These are phyloP conservation scores for Kodamaea arcana DNA, from an alignment of 1,139 yeast genomes.

Conservation along the genomic window DNA sequence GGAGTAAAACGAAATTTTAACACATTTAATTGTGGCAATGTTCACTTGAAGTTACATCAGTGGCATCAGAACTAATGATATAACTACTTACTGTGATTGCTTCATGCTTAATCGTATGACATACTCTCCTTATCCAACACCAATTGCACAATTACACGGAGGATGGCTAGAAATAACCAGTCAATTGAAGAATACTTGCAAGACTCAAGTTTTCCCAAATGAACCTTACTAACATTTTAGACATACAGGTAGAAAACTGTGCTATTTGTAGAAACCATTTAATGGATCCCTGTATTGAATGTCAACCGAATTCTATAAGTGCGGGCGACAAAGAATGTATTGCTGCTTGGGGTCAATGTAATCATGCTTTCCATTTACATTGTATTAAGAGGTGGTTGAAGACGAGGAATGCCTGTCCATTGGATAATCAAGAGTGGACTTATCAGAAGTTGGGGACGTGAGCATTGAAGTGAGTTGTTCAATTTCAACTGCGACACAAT, in stretches of 20 bases:
- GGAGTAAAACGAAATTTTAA: too few species aligned
- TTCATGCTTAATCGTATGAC: too few species aligned
- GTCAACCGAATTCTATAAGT: constrained; percentile 78
- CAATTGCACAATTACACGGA: too few species aligned
- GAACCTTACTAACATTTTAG: constrained; percentile 27
- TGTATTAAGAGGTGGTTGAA: constrained; percentile 95
- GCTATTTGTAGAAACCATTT: constrained; percentile 97
- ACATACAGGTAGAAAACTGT: constrained; percentile 91
- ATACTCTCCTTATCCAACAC: too few species aligned
- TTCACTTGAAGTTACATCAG: neutral
- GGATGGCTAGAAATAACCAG: too few species aligned
- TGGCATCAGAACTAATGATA: too few species aligned
- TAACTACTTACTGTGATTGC: too few species aligned
- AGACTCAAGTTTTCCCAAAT: too few species aligned
- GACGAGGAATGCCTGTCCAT: constrained; percentile 96
- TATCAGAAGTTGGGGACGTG: constrained; percentile 69
- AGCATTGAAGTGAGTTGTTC: too few species aligned
- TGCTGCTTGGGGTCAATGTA: constrained; percentile 97
- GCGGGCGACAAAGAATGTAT: constrained; percentile 77
- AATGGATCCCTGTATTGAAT: constrained; percentile 98
- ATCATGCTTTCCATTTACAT: constrained; percentile 92
- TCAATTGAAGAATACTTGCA: too few species aligned
- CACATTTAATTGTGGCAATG: neutral
- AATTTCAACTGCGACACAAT: too few species aligned
- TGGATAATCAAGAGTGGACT: constrained; percentile 93